phyloP scores from a whole-genome alignment of 768 basidiomycete species.

The Flagelloscypha sp. region DNA sequence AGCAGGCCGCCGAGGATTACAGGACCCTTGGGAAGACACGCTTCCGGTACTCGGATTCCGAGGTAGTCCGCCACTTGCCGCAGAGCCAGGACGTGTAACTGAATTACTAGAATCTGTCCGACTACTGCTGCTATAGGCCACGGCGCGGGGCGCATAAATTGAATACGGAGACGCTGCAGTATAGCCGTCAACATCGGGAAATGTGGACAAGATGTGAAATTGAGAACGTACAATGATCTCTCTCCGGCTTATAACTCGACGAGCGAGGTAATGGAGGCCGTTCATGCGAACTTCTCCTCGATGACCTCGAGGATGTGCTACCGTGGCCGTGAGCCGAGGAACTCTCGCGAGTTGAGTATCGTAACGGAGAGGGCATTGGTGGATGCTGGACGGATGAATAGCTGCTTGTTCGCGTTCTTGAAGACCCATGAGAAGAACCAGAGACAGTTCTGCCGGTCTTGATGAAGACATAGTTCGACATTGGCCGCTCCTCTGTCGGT shows the following conservation, averaged over 20 bases:
- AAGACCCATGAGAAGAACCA: too few species aligned
- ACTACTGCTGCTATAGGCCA: slow-evolving; percentile 1
- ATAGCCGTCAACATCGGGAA: not conserved
- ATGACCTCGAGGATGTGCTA: not conserved
- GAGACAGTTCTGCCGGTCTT: too few species aligned
- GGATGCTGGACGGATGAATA: slow-evolving; percentile 1
- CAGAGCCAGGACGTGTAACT: slow-evolving; percentile 5
- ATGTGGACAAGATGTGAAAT: not conserved
- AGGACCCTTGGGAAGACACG: slow-evolving; percentile 18
- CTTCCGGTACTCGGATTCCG: slow-evolving; percentile 27
- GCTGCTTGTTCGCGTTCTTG: slow-evolving; percentile 5
- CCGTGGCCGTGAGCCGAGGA: not conserved
- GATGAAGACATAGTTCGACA: too few species aligned
- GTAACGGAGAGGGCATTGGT: slow-evolving; percentile 6
- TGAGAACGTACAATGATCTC: not conserved
- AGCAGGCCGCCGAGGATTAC: slow-evolving; percentile 35
- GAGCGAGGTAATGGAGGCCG: not conserved
- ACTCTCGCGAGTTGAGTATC: slow-evolving; percentile 5
- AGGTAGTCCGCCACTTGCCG: slow-evolving; percentile 12
- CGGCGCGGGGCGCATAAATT: slow-evolving; percentile 18
- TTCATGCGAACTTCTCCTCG: not conserved
- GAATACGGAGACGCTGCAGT: slow-evolving; percentile 21
- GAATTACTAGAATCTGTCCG: slow-evolving; percentile 9
- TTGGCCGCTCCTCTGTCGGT: too few species aligned
- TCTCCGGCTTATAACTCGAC: slow-evolving; percentile 3